Percentiles rank a stretch among this genome's conserved stretches.
These are phyloP conservation scores for Leccinum ochraceum DNA, from an alignment of 768 basidiomycete genomes.

Conservation along the genomic window DNA sequence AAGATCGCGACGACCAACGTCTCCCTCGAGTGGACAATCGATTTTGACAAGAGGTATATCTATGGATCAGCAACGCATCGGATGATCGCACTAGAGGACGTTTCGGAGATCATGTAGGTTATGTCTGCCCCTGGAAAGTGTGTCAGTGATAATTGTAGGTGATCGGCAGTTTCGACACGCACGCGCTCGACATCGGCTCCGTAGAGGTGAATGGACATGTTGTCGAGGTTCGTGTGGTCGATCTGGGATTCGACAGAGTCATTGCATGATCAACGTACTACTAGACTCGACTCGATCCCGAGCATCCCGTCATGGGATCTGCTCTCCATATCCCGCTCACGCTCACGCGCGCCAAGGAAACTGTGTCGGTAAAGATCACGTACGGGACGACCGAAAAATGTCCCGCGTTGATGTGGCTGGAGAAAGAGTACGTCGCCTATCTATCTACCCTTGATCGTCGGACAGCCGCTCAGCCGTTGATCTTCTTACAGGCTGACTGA, in stretches of 20 bases:
- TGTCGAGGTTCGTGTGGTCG: conserved; percentile 43
- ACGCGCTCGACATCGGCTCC: conserved; percentile 51
- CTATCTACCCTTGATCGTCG: not conserved
- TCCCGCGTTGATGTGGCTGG: conserved; percentile 87
- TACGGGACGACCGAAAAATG: conserved; percentile 76
- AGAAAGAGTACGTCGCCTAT: conserved; percentile 56
- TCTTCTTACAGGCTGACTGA: conserved; percentile 66
- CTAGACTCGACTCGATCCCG: conserved; percentile 55
- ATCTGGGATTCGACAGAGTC: not conserved
- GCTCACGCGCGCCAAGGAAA: conserved; percentile 35
- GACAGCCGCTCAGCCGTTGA: not conserved
- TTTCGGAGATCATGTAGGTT: conserved; percentile 45
- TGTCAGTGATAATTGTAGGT: not conserved
- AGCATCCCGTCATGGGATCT: conserved; percentile 76
- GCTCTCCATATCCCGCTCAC: conserved; percentile 65
- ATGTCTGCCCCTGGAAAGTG: not conserved
- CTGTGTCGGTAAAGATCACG: conserved; percentile 48
- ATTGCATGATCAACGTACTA: not conserved
- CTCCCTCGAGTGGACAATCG: conserved; percentile 56
- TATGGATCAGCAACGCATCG: conserved; percentile 49
- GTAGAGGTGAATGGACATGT: conserved; percentile 50
- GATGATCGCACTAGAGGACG: conserved; percentile 40
- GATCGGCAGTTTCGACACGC: conserved; percentile 51
- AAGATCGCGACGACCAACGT: conserved; percentile 50
- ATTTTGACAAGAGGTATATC: conserved; percentile 50